Evolutionary conservation across 176 grass and related monocot genomes (phyloP), one percentile per base, ranked within the genome.

Genomic region (Rhynchospora breviuscula): DNA sequence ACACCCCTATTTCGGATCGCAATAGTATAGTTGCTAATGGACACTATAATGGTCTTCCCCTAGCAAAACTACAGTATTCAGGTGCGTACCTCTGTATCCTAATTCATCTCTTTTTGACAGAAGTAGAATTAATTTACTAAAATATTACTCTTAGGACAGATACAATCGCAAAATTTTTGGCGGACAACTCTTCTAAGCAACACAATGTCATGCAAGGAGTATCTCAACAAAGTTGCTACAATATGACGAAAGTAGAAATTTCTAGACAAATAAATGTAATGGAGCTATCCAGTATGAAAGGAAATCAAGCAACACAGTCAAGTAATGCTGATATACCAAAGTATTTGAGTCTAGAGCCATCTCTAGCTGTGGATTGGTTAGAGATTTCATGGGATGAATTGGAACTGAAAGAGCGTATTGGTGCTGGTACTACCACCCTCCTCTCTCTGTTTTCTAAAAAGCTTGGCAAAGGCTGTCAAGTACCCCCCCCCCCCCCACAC

Each of bases 351-450:
- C 60, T 94, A 31, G 90, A 98, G 62, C 87, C 84, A 1, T 89
- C 89, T 79, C 85, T 98, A 57, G 84, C 81, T 17, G 62, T 59
- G 48, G 95, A 94, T 80, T 98, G 90, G 92, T 89, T 98, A 9
- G 95, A 98, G 84, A 98, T 98, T 87, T 88, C 95, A 79, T 94
- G 95, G 95, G 95, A 94, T 10, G 92, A 98, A 67, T 88, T 98
- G n/a, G 90, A 90, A 45, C 87, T 98, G 31, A 98, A 93, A 89
- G 95, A 98, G 59, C 87, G 90, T 44, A 73, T 98, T 79, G 95
- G 95, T 67, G 85, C 92, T n/a, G 95, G 95, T 98, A 93, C 25
- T 85, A 82, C 70, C 90, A 52, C 60, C 58, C 69, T 60, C 17
- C 44, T 59, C 53, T 23, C 18, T 70, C 14, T 21, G n/a, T 58